Evolutionary conservation across 2,329 filamentous ascomycete genomes (phyloP), one percentile per base, ranked within the genome.

Genomic region (Alternaria infectoria): DNA sequence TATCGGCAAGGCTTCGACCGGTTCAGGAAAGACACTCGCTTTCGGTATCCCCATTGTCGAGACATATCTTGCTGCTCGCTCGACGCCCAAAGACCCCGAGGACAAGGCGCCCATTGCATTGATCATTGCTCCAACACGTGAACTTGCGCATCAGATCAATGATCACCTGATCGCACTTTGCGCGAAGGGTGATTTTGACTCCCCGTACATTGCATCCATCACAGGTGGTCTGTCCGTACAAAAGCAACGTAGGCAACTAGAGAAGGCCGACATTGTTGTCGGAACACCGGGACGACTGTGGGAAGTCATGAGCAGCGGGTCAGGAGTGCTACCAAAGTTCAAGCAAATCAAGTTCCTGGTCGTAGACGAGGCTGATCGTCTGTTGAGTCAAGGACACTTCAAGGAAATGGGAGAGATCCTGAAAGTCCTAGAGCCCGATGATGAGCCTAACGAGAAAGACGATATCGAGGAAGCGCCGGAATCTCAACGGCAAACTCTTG

Each of bases 21-120:
- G 96, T 69, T 98, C 96, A 13, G 96, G 96, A 71, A 99, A 99
- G 82, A 99, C 96, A 0, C 83, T 99, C 47, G 95, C 96, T 0
- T 99, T 97, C 79, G 93, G 91, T 1, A 93, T 99, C 66, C 96
- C 96, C 0, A 96, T 99, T 59, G 84, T 98, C 10, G 94, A 99
- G 79, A 86, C 87, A 59, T 97, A 91, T 85, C 81, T 99, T 7
- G 86, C 71, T 11, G 66, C 68, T 6, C 61, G 64, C 87, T 63
- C 75, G 76, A 59, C 64, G 43, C 23, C 63, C 30, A 66, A 79
- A 78, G 61, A 77, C 25, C 7, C 57, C 6, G 67, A 73, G n/a
- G 57, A 77, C 52, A 80, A 83, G 23, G 82, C 84, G 62, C 80
- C 81, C 1, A 91, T 75, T 10, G 77, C 93, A 0, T 81, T 99